A percentile compares a stretch with the other conserved stretches of the same genome.
These are phyloP conservation scores for Hericium erinaceus DNA, from an alignment of 768 basidiomycete genomes.

Conservation along the genomic window DNA sequence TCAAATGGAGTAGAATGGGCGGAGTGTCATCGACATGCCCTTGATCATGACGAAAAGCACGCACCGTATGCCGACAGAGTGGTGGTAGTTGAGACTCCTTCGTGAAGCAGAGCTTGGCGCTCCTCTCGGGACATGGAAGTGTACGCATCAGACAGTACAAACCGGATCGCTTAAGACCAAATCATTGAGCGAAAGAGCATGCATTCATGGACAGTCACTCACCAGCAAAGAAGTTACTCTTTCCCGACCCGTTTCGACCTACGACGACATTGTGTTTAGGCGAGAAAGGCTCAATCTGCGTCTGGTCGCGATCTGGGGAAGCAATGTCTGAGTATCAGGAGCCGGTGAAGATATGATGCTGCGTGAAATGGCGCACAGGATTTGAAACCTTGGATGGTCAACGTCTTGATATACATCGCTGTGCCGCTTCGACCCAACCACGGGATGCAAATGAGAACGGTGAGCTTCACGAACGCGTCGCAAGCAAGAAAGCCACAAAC, in stretches of 20 bases:
- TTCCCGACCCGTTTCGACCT: slow-evolving; percentile 94
- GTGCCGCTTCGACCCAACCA: not conserved
- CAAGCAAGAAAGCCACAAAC: too few species aligned
- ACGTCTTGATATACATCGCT: slow-evolving; percentile 75
- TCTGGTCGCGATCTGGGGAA: slow-evolving; percentile 69
- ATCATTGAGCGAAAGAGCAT: not conserved
- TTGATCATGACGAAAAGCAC: slow-evolving; percentile 15
- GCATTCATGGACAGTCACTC: slow-evolving; percentile 16
- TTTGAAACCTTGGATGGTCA: slow-evolving; percentile 94
- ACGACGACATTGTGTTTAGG: slow-evolving; percentile 94
- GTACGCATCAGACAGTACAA: slow-evolving; percentile 95
- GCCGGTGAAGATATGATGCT: slow-evolving; percentile 5
- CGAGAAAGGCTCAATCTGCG: slow-evolving; percentile 90
- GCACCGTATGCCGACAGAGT: slow-evolving; percentile 87
- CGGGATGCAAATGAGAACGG: too few species aligned
- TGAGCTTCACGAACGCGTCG: too few species aligned
- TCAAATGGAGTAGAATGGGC: not conserved
- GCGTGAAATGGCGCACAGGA: slow-evolving; percentile 54
- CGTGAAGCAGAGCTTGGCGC: slow-evolving; percentile 86
- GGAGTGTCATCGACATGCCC: slow-evolving; percentile 1
- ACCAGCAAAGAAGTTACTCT: slow-evolving; percentile 98
- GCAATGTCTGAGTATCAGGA: not conserved
- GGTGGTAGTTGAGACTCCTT: slow-evolving; percentile 79
- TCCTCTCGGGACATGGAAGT: slow-evolving; percentile 93
- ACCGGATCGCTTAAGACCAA: slow-evolving; percentile 69